Base-by-base conservation (phyloP, 1,284 basidiomycete genomes). In the Ceratobasidium sp. region DNA sequence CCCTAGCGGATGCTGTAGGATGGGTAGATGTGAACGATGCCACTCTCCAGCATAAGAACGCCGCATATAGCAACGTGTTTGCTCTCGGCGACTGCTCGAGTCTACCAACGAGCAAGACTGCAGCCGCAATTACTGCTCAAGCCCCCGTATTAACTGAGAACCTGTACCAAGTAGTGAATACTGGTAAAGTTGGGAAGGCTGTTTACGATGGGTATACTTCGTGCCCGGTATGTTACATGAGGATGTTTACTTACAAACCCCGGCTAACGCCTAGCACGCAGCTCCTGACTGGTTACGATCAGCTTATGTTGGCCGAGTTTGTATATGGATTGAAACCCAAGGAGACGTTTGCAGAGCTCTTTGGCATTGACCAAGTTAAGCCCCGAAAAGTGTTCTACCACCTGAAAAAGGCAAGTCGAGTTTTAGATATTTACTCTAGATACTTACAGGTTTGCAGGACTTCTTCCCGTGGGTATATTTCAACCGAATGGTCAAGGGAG, bases 81-180 rank as follows among this genome's bases (percentile, higher is more conserved):
- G 73, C 78, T 20, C 75, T 79, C 27, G 97, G 97, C 35, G 97
- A 99, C 83, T 94, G 94, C 80, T 94, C 95, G 35, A 95, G 92
- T 70, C 86, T 98, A 59, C 96, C 97, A 6, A 99, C 96, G 16
- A 96, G 94, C 84, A 99, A 98, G 89, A 99, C 97, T 0, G 95
- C 94, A 0, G 97, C 97, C 1, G 97, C 97, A 0, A 94, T 98
- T 82, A 96, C 94, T 1, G 91, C 90, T 0, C 95, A 99, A 84
- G 92, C 94, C 0, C 97, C 97, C n/a, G 93, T 99, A 1, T 88
- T 99, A 67, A 91, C 93, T 0, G 94, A 97, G 85, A 99, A 99
- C 86, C 84, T 98, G 69, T 92, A 91, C 84, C 90, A 90, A 44
- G 86, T 94, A 59, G 86, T 96, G 82, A 89, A 92, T 80, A 92